Conservation (phyloP, 2,329 filamentous ascomycete genomes). For the Acrocalymma vagum region DNA sequence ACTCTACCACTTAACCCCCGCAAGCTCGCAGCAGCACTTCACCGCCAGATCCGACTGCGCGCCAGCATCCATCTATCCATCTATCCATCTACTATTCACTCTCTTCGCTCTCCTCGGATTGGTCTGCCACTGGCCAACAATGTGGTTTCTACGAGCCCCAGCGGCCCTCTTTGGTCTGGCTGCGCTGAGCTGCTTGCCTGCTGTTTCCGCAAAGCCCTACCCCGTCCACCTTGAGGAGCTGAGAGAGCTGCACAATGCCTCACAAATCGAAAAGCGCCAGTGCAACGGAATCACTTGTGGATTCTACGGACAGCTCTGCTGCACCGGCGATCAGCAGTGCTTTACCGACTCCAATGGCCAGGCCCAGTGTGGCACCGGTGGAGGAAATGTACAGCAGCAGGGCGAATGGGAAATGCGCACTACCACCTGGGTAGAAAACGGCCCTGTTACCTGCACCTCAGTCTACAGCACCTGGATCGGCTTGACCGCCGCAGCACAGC, state of each 20-base stretch:
- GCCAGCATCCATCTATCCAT: constrained; percentile 2
- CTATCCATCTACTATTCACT: constrained; percentile 1
- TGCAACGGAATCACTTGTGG: constrained; percentile 38
- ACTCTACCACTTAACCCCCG: constrained; percentile 19
- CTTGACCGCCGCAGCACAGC: constrained; percentile 26
- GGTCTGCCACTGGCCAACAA: constrained; percentile 18
- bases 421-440: constrained; percentile 65
- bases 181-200: constrained; percentile 58
- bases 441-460: constrained; percentile 61
- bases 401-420: constrained; percentile 67
- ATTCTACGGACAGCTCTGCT: constrained; percentile 46
- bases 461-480: constrained; percentile 57
- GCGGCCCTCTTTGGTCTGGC: constrained; percentile 66
- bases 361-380: constrained; percentile 41
- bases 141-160: constrained; percentile 66
- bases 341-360: constrained; percentile 42
- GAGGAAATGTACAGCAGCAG: constrained; percentile 28
- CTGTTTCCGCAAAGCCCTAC: constrained; percentile 56
- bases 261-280: constrained; percentile 33
- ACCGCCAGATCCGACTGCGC: background rate
- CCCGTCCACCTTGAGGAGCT: constrained; percentile 38
- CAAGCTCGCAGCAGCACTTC: background rate
- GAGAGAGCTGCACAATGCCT: constrained; percentile 36
- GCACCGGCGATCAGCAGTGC: constrained; percentile 37
- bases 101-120: constrained; percentile 4